phyloP scores from a whole-genome alignment of 441 rosid species.

The Raphanus hybrid region DNA sequence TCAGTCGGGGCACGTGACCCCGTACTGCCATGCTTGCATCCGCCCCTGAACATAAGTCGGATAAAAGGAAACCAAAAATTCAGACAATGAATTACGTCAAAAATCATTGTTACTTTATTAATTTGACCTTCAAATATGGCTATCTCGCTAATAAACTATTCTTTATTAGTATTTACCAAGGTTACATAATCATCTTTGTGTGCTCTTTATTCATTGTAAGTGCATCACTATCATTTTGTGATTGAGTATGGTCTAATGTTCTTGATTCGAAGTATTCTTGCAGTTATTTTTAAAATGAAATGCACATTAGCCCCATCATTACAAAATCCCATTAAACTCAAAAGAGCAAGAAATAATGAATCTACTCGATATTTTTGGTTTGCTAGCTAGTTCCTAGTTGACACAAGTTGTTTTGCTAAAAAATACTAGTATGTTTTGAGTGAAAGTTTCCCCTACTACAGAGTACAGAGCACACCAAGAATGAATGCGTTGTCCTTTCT shows the following conservation, averaged over 20 bases:
- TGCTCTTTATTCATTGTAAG: neutral
- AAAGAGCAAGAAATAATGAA: neutral
- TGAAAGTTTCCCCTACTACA: neutral
- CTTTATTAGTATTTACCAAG: neutral
- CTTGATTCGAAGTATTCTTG: neutral
- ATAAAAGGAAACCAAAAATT: too few relatives aligned
- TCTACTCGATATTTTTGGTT: neutral
- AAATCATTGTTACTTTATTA: too few relatives aligned
- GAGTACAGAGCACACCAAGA: neutral
- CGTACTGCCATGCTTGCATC: too few relatives aligned
- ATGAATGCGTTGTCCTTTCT: too few relatives aligned
- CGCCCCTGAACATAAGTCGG: too few relatives aligned
- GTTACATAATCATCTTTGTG: neutral
- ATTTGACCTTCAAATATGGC: too few relatives aligned
- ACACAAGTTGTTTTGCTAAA: neutral
- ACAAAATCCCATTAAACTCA: neutral
- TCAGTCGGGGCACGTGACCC: too few relatives aligned
- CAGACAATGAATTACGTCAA: too few relatives aligned
- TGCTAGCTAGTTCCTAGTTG: neutral
- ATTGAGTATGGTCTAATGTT: neutral
- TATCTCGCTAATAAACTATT: too few relatives aligned
- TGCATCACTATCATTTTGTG: neutral
- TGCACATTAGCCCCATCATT: neutral
- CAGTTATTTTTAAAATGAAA: neutral
- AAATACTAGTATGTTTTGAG: neutral